Percentiles rank a stretch among this genome's conserved stretches.
These are phyloP conservation scores for Phalaenopsis equestris DNA, from an alignment of 106 monocot species.

Conservation along the genomic window DNA sequence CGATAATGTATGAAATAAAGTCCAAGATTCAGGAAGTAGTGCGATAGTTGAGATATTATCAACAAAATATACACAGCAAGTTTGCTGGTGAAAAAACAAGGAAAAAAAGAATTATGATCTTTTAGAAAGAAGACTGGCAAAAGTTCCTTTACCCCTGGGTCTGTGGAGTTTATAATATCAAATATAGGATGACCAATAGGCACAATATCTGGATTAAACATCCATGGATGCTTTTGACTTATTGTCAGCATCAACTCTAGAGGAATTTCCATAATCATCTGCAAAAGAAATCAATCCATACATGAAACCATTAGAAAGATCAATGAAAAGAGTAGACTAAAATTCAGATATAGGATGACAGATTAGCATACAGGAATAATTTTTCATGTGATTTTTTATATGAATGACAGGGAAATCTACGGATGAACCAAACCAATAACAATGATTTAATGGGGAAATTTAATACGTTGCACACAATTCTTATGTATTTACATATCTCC, in stretches of 20 bases:
- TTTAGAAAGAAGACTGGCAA: neutral
- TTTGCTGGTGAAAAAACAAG: neutral
- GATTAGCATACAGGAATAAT: neutral
- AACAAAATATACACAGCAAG: neutral
- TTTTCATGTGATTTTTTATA: neutral
- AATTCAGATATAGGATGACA: neutral
- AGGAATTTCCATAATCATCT: conserved; percentile 98
- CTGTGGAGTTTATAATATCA: conserved; percentile 92
- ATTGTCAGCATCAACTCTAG: conserved; percentile 90
- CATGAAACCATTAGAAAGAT: neutral
- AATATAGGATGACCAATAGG: conserved; percentile 97
- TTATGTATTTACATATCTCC: too few relatives aligned
- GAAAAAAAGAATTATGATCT: neutral
- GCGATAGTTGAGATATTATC: neutral
- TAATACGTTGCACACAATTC: too few relatives aligned
- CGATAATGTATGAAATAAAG: neutral
- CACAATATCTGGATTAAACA: conserved; percentile 94
- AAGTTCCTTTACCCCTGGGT: conserved; percentile 63
- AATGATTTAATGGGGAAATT: neutral
- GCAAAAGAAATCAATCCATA: conserved; percentile 12
- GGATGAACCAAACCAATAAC: neutral
- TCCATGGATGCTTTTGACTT: conserved; percentile 86
- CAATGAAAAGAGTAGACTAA: neutral
- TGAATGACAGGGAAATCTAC: neutral
- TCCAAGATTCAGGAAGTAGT: neutral